Evolutionary conservation across 2,329 filamentous ascomycete species (phyloP).

Genomic region (Fusarium guadeloupense): DNA sequence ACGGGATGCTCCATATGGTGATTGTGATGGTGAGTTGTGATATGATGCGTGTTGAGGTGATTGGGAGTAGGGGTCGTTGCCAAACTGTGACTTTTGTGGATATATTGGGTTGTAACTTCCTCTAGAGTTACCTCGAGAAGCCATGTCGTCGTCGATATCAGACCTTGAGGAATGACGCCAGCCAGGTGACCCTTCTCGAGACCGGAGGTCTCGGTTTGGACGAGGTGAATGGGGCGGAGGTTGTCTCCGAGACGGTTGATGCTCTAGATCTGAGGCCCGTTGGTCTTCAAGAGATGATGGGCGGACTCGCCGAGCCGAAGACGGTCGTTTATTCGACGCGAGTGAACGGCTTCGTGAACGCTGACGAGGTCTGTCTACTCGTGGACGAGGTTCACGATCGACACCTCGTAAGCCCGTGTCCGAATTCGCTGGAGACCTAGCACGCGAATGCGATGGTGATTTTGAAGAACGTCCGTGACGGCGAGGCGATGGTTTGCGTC

Average conservation of each 20-base stretch:
- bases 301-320: slow-evolving; percentile 32
- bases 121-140: slow-evolving; percentile 54
- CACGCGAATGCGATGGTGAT: slow-evolving; percentile 43
- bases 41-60: slow-evolving; percentile 57
- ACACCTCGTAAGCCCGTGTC: slow-evolving; percentile 39
- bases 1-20: slow-evolving; percentile 53
- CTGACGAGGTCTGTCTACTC: slow-evolving; percentile 31
- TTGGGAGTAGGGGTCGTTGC: slow-evolving; percentile 52
- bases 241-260: slow-evolving; percentile 34
- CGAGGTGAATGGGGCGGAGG: slow-evolving; percentile 43
- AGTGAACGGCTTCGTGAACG: slow-evolving; percentile 41
- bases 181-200: slow-evolving; percentile 44
- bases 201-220: slow-evolving; percentile 41
- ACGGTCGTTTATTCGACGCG: slow-evolving; percentile 29
- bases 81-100: slow-evolving; percentile 50
- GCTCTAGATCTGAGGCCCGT: slow-evolving; percentile 35
- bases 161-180: slow-evolving; percentile 56
- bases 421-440: slow-evolving; percentile 41
- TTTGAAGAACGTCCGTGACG: slow-evolving; percentile 43
- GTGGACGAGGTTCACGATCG: slow-evolving; percentile 40
- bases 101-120: slow-evolving; percentile 54
- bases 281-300: slow-evolving; percentile 40
- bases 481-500: slow-evolving; percentile 45
- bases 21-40: slow-evolving; percentile 57
- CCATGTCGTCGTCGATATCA: slow-evolving; percentile 62